These are phyloP conservation scores for Penicillium salamii DNA, from an alignment of 495 filamentous ascomycete genomes.

Conservation along the genomic window DNA sequence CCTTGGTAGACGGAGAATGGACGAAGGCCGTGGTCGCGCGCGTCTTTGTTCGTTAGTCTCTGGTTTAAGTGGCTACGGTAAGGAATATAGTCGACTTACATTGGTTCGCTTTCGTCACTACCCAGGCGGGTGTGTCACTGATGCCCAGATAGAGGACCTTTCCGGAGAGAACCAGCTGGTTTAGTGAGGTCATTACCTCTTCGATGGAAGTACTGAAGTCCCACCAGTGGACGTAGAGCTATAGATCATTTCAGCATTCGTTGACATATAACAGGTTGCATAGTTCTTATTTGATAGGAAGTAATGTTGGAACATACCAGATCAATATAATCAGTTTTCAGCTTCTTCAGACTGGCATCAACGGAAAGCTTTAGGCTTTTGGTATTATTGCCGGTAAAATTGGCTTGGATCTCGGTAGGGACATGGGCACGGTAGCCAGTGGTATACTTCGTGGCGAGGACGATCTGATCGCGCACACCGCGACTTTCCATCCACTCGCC, in stretches of 20 bases:
- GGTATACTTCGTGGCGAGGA: constrained; percentile 72
- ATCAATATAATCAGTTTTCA: constrained; percentile 66
- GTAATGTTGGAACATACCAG: too few species aligned
- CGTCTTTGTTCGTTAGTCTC: too few species aligned
- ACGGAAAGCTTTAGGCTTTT: constrained; percentile 57
- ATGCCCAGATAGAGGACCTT: constrained; percentile 72
- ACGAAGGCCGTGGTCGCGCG: constrained; percentile 20
- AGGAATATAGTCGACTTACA: too few species aligned
- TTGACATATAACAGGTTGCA: too few species aligned
- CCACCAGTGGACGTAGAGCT: constrained; percentile 64
- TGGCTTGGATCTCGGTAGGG: constrained; percentile 47
- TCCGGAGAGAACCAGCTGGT: constrained; percentile 55
- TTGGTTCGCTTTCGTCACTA: constrained; percentile 33
- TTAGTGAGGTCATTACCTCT: constrained; percentile 67
- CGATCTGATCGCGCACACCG: constrained; percentile 54
- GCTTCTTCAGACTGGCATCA: constrained; percentile 51
- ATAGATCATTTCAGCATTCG: too few species aligned
- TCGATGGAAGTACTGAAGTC: constrained; percentile 60
- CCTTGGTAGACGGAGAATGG: constrained; percentile 33
- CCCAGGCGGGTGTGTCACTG: constrained; percentile 56
- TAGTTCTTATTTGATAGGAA: too few species aligned
- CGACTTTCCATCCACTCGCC: constrained; percentile 63
- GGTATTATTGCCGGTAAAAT: constrained; percentile 53
- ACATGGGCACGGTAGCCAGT: constrained; percentile 28
- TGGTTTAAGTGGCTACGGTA: too few species aligned